Conservation (phyloP, 2,329 filamentous ascomycete species). For the Aspergillus thermomutatus region DNA sequence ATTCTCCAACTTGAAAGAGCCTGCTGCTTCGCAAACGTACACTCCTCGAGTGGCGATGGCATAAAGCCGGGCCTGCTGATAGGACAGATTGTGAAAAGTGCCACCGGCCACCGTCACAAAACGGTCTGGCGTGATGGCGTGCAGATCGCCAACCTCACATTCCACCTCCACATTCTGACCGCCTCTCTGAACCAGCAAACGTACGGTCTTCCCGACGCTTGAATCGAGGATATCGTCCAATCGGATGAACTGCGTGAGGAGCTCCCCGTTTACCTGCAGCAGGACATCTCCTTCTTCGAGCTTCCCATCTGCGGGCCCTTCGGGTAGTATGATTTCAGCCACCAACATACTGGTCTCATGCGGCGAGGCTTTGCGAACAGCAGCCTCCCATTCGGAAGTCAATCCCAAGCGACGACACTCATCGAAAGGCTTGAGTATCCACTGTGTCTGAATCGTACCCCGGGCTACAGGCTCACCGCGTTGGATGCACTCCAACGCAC, state of each 20-base stretch:
- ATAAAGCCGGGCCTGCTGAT: slow-evolving; percentile 95
- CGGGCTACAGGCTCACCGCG: slow-evolving; percentile 71
- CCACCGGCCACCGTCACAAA: slow-evolving; percentile 93
- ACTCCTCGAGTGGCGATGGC: slow-evolving; percentile 89
- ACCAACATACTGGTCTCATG: slow-evolving; percentile 96
- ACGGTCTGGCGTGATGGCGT: slow-evolving; percentile 90
- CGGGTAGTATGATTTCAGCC: slow-evolving; percentile 88
- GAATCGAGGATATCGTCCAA: slow-evolving; percentile 90
- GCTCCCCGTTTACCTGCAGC: slow-evolving; percentile 86
- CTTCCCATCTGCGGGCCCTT: slow-evolving; percentile 81
- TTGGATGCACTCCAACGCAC: slow-evolving; percentile 83
- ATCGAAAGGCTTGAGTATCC: slow-evolving; percentile 94
- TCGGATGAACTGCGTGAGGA: slow-evolving; percentile 88
- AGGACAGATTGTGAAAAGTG: slow-evolving; percentile 93
- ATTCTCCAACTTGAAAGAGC: slow-evolving; percentile 91
- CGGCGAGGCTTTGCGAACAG: slow-evolving; percentile 77
- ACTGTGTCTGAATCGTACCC: slow-evolving; percentile 97
- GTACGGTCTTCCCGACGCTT: slow-evolving; percentile 74
- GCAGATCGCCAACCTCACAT: slow-evolving; percentile 81
- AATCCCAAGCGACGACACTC: slow-evolving; percentile 89
- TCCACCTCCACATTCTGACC: slow-evolving; percentile 84
- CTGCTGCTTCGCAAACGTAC: slow-evolving; percentile 90
- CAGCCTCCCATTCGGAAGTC: slow-evolving; percentile 79
- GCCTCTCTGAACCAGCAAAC: slow-evolving; percentile 79
- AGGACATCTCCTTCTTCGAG: slow-evolving; percentile 93